Percentiles rank a stretch among this genome's conserved stretches.
phyloP scores from a whole-genome alignment of 1,139 yeast species.

The Magnusiomyces fungicola region DNA sequence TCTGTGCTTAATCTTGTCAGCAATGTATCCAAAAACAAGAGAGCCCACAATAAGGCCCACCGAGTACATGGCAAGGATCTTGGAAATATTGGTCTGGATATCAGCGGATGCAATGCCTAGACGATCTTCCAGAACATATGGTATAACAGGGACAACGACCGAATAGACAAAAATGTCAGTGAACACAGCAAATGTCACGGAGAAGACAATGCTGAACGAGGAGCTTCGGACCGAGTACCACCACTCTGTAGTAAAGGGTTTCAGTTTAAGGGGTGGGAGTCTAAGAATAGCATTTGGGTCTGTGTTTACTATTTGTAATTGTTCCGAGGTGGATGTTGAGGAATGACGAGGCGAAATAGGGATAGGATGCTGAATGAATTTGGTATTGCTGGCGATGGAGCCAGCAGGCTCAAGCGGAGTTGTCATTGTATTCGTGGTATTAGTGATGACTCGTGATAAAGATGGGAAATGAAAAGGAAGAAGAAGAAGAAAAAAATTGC shows the following conservation, averaged over 20 bases:
- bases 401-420: not conserved
- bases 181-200: slow-evolving; percentile 30
- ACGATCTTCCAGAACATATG: slow-evolving; percentile 28
- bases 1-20: slow-evolving; percentile 27
- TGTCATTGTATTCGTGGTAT: too few species aligned
- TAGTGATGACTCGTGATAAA: not conserved
- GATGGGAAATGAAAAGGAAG: not conserved
- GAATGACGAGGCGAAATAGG: not conserved
- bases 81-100: slow-evolving; percentile 29
- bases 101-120: slow-evolving; percentile 25
- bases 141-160: slow-evolving; percentile 32
- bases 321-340: not conserved
- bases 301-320: not conserved
- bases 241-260: slow-evolving; percentile 1
- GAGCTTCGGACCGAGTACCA: slow-evolving; percentile 24
- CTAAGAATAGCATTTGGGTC: not conserved
- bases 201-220: slow-evolving; percentile 22
- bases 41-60: slow-evolving; percentile 31
- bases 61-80: slow-evolving; percentile 31
- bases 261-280: not conserved
- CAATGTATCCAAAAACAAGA: slow-evolving; percentile 28
- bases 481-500: slow-evolving; percentile 1
- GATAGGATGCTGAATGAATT: not conserved
- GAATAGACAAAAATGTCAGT: slow-evolving; percentile 32
- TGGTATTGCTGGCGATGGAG: not conserved